Base-by-base conservation (phyloP, 2,329 filamentous ascomycete genomes). In the Penicillium sp. region DNA sequence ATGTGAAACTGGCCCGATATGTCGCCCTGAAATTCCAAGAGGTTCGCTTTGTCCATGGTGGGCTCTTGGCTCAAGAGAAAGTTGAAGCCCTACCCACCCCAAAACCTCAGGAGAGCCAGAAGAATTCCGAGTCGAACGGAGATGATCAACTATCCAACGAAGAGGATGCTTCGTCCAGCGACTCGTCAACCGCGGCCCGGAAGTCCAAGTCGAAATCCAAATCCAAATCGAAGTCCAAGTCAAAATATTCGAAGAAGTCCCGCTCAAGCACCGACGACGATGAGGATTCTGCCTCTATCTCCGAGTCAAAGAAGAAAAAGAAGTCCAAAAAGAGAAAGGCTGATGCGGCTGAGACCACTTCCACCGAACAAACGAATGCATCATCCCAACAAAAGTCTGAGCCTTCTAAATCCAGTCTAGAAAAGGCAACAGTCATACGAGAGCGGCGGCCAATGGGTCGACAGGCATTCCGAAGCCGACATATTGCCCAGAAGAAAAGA, bases 11-110 rank as follows among this genome's bases (percentile, higher is more conserved):
- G 67, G 85, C 85, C 59, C 78, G 86, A 44, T 96, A 92, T 69
- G 82, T 90, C 52, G 86, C 88, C 63, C 82, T 84, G 66, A 90
- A 87, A 73, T 92, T 87, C 77, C 92, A 92, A 1, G 81, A 83
- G 9, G 90, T 96, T 81, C 85, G 87, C 47, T 99, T 99, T 73
- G 88, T 99, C 23, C 86, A 82, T 55, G 94, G 91, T n/a, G 94
- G 93, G 0, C 82, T 92, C 54, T 69, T 88, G 59, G 80, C 84
- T 5, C 84, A 84, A 12, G 83, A 85, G 57, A 81, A 82, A 67
- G 77, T 81, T 54, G 75, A 82, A 40, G 56, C 56, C 15, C 44
- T 66, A 60, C 49, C 60, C 6, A 33, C 48, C 14, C 9, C 46
- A 18, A 54, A 56, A 14, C 49, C 58, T 29, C 78, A 86, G 23